Percentiles rank a stretch among this genome's conserved stretches.
These are phyloP conservation scores for Colletotrichum costaricense DNA, from an alignment of 2,329 filamentous ascomycete genomes.

Conservation along the genomic window DNA sequence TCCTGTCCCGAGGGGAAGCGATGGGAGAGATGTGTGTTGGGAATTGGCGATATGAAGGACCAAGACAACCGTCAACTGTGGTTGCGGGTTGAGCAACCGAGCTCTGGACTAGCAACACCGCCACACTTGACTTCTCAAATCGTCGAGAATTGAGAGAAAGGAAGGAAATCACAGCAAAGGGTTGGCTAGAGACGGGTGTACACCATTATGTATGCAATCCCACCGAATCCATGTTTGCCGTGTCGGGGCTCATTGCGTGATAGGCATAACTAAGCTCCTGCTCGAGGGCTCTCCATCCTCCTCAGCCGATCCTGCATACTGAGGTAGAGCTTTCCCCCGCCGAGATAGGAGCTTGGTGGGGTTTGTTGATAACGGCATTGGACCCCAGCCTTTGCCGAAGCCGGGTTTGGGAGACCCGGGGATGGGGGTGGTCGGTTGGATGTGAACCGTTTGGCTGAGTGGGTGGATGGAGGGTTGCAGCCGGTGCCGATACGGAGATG, in stretches of 20 bases:
- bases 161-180: no score
- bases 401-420: background rate
- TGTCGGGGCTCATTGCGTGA: slow-evolving; percentile 18
- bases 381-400: background rate
- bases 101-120: background rate
- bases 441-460: background rate
- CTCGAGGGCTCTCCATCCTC: no score
- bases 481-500: slow-evolving; percentile 33
- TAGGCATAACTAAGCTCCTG: background rate
- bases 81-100: no score
- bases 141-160: background rate
- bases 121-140: background rate
- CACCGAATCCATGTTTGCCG: background rate
- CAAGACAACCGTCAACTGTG: background rate
- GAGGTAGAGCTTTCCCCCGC: background rate
- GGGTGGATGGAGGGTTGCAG: background rate
- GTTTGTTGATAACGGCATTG: background rate
- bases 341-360: slow-evolving; percentile 24
- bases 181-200: background rate
- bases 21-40: no score
- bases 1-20: no score
- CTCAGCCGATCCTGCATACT: no score
- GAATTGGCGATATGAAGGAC: no score
- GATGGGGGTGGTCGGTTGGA: no score
- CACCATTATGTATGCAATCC: slow-evolving; percentile 10